Evolutionary conservation across 495 filamentous ascomycete genomes (phyloP), one percentile per base, ranked within the genome.

Genomic region (Rostrohypoxylon terebratum): DNA sequence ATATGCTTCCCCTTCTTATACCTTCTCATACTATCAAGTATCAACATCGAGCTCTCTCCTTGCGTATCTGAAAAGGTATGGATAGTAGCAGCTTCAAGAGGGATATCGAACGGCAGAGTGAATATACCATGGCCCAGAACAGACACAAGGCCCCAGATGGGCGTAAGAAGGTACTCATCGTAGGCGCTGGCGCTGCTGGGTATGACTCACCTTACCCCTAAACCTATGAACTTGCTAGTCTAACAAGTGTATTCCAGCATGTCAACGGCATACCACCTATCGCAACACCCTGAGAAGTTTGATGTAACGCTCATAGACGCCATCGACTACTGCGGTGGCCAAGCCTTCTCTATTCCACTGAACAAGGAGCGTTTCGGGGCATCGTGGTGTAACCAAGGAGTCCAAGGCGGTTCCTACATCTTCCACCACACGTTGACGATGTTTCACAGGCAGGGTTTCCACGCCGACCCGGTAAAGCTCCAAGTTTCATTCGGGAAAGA

Each of bases 391-490:
- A 96, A 96, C 72, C 88, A 96, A 69, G 93, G 93, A 11, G 93
- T 96, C 1, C 93, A 96, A 73, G 92, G 93, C 2, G 93, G 92
- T 3, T 92, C 90, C 18, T 78, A 85, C 72, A 92, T 91, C 61
- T 96, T 94, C 82, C 90, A 92, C 72, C 92, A 95, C 74, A 95
- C 92, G 5, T 86, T 94, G 78, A 90, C 88, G 54, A 93, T 93
- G 85, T 94, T 95, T 76, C 83, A 84, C 21, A 83, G 82, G 34
- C 91, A 94, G 65, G 88, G 88, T 0, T 86, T 91, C 77, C 83
- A 87, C 54, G 87, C 91, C 3, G 87, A 91, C 55, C 86, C 88
- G 3, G 91, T 96, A 34, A 85, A 90, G 63, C 85, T 96, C 28
- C 92, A 95, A 74, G 90, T 94, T 0, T 88, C 92, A 0, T 94